Base-by-base conservation (phyloP, 768 basidiomycete genomes). In the Obba rivulosa region DNA sequence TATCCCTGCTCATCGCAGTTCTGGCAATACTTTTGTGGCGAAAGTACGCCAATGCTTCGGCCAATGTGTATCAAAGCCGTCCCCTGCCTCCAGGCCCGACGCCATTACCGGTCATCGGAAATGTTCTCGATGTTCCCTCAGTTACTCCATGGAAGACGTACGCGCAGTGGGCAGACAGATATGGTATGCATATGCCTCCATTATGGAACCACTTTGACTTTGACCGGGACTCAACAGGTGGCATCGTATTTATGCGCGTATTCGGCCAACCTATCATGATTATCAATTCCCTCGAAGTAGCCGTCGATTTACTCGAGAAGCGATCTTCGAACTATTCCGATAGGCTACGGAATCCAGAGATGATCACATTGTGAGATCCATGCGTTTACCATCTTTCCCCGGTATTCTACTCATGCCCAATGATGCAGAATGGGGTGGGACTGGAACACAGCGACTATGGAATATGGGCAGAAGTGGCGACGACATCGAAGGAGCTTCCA, bases 401-500 rank as follows among this genome's bases (percentile, higher is more conserved):
- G n/a, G n/a, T n/a, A n/a, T n/a, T 45, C 16, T 5, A 16, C 13
- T 23, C 20, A 21, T 7, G 43, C 23, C 16, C 18, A 13, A 21
- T n/a, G 8, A 8, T 14, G 28, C 46, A 75, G 74, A 34, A 69
- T 57, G 3, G 57, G 58, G 10, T 59, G 57, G 58, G 60, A 66
- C 48, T 42, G 67, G 43, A 59, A 66, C 2, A 52, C 74, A 43
- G 67, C 67, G 14, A 62, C 74, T 18, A 62, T 69, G 44, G 66
- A 66, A 23, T 72, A 72, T 55, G 70, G 69, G 34, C 65, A 73
- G 31, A 66, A 57, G 17, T 67, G 75, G 52, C 66, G 71, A 4
- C 66, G 65, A 48, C 71, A 71, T 57, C 70, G 77, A 43, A 66
- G 67, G 46, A 59, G 70, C 16, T 57, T 75, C 50, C 67, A 69